These are phyloP conservation scores for Colletotrichum caudatum DNA, from an alignment of 2,329 filamentous ascomycete genomes.

Conservation along the genomic window DNA sequence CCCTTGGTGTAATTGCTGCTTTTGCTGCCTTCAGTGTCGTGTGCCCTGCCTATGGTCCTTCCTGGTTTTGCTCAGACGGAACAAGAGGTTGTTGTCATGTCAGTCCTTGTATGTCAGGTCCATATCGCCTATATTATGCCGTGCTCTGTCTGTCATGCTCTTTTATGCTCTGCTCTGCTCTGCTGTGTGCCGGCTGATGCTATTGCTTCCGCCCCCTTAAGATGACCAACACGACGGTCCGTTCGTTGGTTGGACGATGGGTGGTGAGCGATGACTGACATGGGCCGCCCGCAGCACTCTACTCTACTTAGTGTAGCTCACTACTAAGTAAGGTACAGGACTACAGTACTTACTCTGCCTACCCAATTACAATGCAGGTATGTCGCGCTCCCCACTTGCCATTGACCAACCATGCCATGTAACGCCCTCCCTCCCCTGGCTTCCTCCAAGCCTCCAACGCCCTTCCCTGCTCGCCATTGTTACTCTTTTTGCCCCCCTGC, in stretches of 20 bases:
- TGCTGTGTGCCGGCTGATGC: slow-evolving; percentile 3
- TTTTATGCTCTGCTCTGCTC: background rate
- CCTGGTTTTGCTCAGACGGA: background rate
- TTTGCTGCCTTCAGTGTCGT: too few species aligned
- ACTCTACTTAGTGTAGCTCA: background rate
- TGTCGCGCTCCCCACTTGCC: background rate
- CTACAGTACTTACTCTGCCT: too few species aligned
- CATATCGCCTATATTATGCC: background rate
- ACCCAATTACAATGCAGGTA: too few species aligned
- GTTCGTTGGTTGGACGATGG: slow-evolving; percentile 4
- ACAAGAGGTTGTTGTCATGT: background rate
- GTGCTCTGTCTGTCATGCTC: background rate
- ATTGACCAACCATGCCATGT: slow-evolving; percentile 14
- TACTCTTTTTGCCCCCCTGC: slow-evolving; percentile 19
- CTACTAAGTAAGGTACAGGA: too few species aligned
- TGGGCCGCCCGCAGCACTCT: background rate
- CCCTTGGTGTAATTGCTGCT: too few species aligned
- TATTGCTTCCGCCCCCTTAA: background rate
- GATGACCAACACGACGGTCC: background rate
- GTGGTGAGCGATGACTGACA: background rate
- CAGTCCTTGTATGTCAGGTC: background rate
- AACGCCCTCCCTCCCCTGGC: background rate
- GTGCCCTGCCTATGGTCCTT: background rate
- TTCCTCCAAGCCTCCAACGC: background rate
- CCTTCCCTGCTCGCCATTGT: slow-evolving; percentile 11